Evolutionary conservation across 768 basidiomycete genomes (phyloP).

Genomic region (Leucocoprinus sp.): DNA sequence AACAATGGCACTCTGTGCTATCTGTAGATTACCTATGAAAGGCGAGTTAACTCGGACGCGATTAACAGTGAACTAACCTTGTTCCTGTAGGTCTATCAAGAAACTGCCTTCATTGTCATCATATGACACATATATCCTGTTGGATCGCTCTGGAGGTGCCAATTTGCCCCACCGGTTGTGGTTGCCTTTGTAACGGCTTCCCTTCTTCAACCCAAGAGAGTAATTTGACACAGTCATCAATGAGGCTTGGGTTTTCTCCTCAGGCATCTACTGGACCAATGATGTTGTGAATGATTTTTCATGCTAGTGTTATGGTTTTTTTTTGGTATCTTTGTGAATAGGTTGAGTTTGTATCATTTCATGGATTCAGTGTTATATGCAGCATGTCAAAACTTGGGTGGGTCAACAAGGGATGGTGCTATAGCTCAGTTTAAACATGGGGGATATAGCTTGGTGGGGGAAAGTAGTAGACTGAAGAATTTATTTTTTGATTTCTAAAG

Average conservation of each 20-base stretch:
- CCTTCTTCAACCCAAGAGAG: conserved; percentile 15
- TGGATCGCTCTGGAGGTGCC: conserved; percentile 44
- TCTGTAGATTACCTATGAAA: conserved; percentile 72
- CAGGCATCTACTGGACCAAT: conserved; percentile 9
- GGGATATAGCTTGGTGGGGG: too few species aligned
- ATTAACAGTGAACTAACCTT: background rate
- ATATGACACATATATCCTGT: conserved; percentile 60
- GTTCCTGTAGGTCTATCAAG: conserved; percentile 48
- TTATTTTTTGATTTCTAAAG: too few species aligned
- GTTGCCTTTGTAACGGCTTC: conserved; percentile 45
- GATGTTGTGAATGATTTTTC: background rate
- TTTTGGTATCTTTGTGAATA: background rate
- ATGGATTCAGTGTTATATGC: background rate
- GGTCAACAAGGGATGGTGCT: background rate
- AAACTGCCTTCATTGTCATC: conserved; percentile 53
- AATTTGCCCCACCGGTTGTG: conserved; percentile 61
- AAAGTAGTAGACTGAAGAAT: background rate
- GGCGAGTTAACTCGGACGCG: conserved; percentile 29
- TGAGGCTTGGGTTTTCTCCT: conserved; percentile 22
- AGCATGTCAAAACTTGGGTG: background rate
- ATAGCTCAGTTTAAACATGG: too few species aligned
- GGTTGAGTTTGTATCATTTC: background rate
- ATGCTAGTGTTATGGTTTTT: background rate
- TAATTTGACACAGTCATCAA: conserved; percentile 24
- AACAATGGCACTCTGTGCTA: conserved; percentile 48